Conservation (phyloP, 805 yeast genomes). For the Candida incommunis region DNA sequence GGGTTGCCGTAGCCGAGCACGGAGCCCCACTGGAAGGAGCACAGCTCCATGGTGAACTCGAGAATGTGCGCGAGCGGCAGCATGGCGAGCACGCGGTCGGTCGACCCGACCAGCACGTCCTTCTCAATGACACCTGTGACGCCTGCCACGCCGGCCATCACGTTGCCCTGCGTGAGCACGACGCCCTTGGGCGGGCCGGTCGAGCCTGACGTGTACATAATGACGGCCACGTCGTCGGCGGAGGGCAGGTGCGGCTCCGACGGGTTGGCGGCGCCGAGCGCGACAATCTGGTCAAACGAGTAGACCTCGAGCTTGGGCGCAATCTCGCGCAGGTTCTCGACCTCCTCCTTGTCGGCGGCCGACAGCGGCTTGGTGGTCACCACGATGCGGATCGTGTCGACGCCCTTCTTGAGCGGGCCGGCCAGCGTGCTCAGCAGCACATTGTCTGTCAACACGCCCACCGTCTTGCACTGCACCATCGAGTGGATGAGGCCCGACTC, state of each 20-base stretch:
- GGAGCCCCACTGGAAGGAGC: slow-evolving; percentile 79
- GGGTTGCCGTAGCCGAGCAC: slow-evolving; percentile 82
- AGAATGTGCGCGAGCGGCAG: slow-evolving; percentile 94
- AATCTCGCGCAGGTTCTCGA: slow-evolving; percentile 42
- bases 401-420: slow-evolving; percentile 50
- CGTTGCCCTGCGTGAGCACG: slow-evolving; percentile 46
- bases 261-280: slow-evolving; percentile 44
- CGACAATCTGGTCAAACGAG: slow-evolving; percentile 49
- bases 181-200: slow-evolving; percentile 84
- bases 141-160: slow-evolving; percentile 82
- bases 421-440: slow-evolving; percentile 50
- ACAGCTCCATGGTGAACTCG: slow-evolving; percentile 77
- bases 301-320: slow-evolving; percentile 65
- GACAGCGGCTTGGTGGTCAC: slow-evolving; percentile 60
- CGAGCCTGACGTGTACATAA: slow-evolving; percentile 81
- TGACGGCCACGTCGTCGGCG: slow-evolving; percentile 51
- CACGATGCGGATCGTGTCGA: slow-evolving; percentile 47
- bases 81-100: slow-evolving; percentile 72
- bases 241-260: slow-evolving; percentile 32
- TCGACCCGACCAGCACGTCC: slow-evolving; percentile 28
- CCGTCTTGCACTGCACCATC: slow-evolving; percentile 64
- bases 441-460: slow-evolving; percentile 75
- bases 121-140: slow-evolving; percentile 47
- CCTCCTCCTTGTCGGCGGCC: slow-evolving; percentile 34
- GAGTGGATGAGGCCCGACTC: slow-evolving; percentile 74